Conservation (phyloP, 140 eudicot genomes). For the Oenanthe javanica region DNA sequence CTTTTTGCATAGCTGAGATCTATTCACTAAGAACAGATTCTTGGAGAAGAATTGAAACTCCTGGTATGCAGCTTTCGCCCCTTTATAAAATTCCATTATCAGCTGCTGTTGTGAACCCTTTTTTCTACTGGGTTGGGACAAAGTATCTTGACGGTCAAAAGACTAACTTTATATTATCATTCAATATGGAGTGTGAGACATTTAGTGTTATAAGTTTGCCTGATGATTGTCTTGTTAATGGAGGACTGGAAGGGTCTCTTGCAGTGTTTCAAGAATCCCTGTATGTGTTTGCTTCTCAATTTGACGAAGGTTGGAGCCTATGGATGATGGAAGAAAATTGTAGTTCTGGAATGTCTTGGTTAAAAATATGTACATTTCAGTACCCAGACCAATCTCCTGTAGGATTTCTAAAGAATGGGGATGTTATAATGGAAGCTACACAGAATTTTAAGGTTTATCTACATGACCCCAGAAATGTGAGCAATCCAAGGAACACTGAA, state of each 20-base stretch:
- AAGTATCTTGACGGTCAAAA: neutral
- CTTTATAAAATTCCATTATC: neutral
- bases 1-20: neutral
- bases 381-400: neutral
- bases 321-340: neutral
- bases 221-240: neutral
- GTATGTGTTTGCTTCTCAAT: neutral
- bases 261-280: neutral
- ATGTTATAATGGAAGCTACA: neutral
- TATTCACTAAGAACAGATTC: neutral
- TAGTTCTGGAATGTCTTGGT: neutral
- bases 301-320: neutral
- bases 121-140: neutral
- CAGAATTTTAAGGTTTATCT: neutral
- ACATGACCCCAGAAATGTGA: neutral
- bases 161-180: neutral
- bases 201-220: neutral
- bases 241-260: neutral
- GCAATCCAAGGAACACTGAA: neutral
- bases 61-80: neutral
- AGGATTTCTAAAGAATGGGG: neutral
- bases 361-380: neutral
- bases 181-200: neutral
- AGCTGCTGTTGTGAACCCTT: neutral
- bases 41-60: neutral